Evolutionary conservation across 2,329 filamentous ascomycete species (phyloP).

Genomic region (Colletotrichum zoysiae): DNA sequence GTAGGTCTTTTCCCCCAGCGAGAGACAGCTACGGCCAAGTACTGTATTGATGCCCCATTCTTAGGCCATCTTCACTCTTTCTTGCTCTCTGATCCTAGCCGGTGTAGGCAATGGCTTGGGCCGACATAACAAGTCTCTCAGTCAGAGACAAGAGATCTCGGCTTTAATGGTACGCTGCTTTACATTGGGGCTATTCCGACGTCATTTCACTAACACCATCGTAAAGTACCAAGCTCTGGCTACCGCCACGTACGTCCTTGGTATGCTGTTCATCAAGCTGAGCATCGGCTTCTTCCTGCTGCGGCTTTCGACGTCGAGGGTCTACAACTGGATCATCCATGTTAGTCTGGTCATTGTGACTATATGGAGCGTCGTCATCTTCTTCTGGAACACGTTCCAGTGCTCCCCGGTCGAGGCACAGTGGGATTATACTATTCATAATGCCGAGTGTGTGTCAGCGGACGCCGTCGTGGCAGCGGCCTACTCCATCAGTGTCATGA

Average conservation of each 20-base stretch:
- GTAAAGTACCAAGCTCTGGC: conserved; percentile 64
- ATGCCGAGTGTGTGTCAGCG: conserved; percentile 57
- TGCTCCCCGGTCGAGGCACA: conserved; percentile 63
- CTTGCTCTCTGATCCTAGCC: conserved; percentile 59
- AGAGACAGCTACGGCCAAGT: not conserved
- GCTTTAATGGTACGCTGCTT: conserved; percentile 57
- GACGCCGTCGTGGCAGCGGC: conserved; percentile 61
- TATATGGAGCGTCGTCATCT: conserved; percentile 61
- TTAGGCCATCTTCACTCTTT: conserved; percentile 61
- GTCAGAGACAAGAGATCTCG: conserved; percentile 55
- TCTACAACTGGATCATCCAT: conserved; percentile 63
- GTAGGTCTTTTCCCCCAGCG: conserved; percentile 48
- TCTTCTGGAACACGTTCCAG: conserved; percentile 67
- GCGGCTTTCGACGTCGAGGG: conserved; percentile 58
- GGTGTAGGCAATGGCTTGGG: conserved; percentile 60
- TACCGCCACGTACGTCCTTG: conserved; percentile 62
- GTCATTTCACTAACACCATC: not conserved
- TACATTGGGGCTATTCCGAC: not conserved
- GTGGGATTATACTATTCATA: conserved; percentile 64
- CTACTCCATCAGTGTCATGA: conserved; percentile 66
- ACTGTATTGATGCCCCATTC: conserved; percentile 5
- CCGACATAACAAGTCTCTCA: conserved; percentile 60
- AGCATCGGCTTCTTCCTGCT: conserved; percentile 67
- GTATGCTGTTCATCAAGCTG: conserved; percentile 70
- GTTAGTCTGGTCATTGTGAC: conserved; percentile 60